Percentiles rank a stretch among this genome's conserved stretches.
These are phyloP conservation scores for Lentinula guzmanii DNA, from an alignment of 768 basidiomycete genomes.

Conservation along the genomic window DNA sequence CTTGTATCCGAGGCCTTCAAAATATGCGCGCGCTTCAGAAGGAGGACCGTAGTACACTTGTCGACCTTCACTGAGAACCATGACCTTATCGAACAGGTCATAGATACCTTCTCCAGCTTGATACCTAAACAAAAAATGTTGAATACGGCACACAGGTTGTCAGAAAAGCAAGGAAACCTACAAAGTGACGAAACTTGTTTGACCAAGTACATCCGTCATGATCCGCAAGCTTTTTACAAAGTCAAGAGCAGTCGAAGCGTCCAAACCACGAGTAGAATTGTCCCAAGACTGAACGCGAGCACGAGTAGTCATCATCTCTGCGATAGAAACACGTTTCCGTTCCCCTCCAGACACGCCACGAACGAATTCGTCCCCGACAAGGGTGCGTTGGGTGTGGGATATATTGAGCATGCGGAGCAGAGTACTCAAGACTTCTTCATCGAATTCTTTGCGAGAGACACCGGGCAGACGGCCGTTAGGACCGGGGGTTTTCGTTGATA, in stretches of 20 bases:
- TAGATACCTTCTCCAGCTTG: slow-evolving; percentile 81
- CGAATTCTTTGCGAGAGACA: slow-evolving; percentile 53
- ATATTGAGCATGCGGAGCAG: slow-evolving; percentile 80
- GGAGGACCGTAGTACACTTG: slow-evolving; percentile 80
- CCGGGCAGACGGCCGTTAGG: slow-evolving; percentile 68
- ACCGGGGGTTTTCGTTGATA: slow-evolving; percentile 71
- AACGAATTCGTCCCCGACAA: slow-evolving; percentile 84
- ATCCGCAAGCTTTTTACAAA: slow-evolving; percentile 74
- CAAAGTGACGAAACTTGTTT: slow-evolving; percentile 77
- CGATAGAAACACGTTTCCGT: slow-evolving; percentile 75
- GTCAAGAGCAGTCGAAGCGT: slow-evolving; percentile 85
- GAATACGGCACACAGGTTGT: slow-evolving; percentile 4
- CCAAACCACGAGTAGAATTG: slow-evolving; percentile 75
- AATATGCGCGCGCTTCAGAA: slow-evolving; percentile 70
- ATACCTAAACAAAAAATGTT: slow-evolving; percentile 33
- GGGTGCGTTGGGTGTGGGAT: slow-evolving; percentile 69
- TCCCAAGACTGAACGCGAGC: slow-evolving; percentile 82
- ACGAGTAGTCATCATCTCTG: slow-evolving; percentile 81
- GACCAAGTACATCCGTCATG: slow-evolving; percentile 78
- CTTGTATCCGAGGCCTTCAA: slow-evolving; percentile 68
- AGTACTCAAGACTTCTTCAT: slow-evolving; percentile 49
- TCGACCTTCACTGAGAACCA: slow-evolving; percentile 75
- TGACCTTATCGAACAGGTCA: slow-evolving; percentile 80
- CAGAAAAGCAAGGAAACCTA: slow-evolving; percentile 23
- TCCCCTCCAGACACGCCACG: slow-evolving; percentile 79